Evolutionary conservation across 371 early-diverging fungal genomes (phyloP).

Genomic region (Sporodiniella umbellata): DNA sequence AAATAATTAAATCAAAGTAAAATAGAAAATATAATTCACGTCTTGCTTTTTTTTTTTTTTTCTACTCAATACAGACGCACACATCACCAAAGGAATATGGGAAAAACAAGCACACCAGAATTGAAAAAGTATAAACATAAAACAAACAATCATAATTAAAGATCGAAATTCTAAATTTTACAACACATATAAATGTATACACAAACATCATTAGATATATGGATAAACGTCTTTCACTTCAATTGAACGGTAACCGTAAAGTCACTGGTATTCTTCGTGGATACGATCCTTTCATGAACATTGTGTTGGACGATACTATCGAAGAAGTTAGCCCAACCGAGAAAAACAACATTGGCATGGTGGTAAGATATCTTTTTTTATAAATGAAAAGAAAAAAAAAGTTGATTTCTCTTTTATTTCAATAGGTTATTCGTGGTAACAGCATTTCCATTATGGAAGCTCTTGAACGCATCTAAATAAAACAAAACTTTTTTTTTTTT

Average conservation of each 20-base stretch:
- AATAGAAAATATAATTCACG: neutral
- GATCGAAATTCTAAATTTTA: neutral
- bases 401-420: constrained; percentile 1
- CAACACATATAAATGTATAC: neutral
- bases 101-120: constrained; percentile 78
- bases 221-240: constrained; percentile 92
- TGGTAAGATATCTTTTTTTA: constrained; percentile 70
- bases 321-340: constrained; percentile 77
- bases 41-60: neutral
- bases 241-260: constrained; percentile 89
- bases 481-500: neutral
- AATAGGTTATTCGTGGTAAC: constrained; percentile 92
- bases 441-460: constrained; percentile 90
- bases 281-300: constrained; percentile 98
- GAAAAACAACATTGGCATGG: constrained; percentile 78
- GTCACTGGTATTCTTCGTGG: constrained; percentile 95
- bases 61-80: constrained; percentile 2
- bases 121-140: constrained; percentile 85
- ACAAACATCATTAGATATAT: constrained; percentile 69
- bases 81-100: too few species aligned
- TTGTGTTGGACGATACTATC: constrained; percentile 93
- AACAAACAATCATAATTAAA: too few species aligned
- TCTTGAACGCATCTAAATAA: constrained; percentile 73
- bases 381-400: constrained; percentile 3
- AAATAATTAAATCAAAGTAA: too few species aligned